Evolutionary conservation across 352 stramenopile genomes (phyloP).

Genomic region (Phytophthora fragariaefolia): DNA sequence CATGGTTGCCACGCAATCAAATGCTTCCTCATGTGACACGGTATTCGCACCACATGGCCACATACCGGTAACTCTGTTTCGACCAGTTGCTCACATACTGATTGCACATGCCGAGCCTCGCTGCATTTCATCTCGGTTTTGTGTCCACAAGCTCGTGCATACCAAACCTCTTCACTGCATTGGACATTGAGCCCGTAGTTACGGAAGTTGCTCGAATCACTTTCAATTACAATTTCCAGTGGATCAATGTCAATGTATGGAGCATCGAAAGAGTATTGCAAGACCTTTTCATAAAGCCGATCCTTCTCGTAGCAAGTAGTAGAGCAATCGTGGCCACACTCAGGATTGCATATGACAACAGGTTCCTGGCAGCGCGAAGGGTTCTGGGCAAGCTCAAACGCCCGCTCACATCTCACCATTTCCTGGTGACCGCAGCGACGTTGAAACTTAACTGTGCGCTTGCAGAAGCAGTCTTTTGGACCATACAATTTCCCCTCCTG

Average conservation of each 20-base stretch:
- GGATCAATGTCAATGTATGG: slow-evolving; percentile 40
- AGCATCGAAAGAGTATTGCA: slow-evolving; percentile 1
- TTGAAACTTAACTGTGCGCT: slow-evolving; percentile 61
- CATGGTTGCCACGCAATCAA: slow-evolving; percentile 63
- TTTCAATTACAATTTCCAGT: slow-evolving; percentile 44
- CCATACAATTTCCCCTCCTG: slow-evolving; percentile 70
- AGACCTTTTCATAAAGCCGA: slow-evolving; percentile 20
- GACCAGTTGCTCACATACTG: slow-evolving; percentile 45
- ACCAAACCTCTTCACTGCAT: slow-evolving; percentile 44
- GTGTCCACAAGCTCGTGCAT: slow-evolving; percentile 54
- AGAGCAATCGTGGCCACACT: slow-evolving; percentile 70
- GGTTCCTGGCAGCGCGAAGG: slow-evolving; percentile 53
- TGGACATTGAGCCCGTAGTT: slow-evolving; percentile 53
- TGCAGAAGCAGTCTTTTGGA: slow-evolving; percentile 74
- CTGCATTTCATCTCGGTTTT: slow-evolving; percentile 54
- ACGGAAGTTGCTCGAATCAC: slow-evolving; percentile 38
- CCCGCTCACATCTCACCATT: slow-evolving; percentile 61
- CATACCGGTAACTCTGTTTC: slow-evolving; percentile 44
- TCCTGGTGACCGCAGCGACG: slow-evolving; percentile 68
- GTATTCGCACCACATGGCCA: slow-evolving; percentile 50
- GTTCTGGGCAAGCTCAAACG: slow-evolving; percentile 67
- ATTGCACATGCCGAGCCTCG: slow-evolving; percentile 42
- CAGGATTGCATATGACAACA: slow-evolving; percentile 60
- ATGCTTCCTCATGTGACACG: slow-evolving; percentile 39
- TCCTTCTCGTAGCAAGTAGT: slow-evolving; percentile 59